phyloP scores from a whole-genome alignment of 768 basidiomycete genomes.

The Rhizopogon roseolus region DNA sequence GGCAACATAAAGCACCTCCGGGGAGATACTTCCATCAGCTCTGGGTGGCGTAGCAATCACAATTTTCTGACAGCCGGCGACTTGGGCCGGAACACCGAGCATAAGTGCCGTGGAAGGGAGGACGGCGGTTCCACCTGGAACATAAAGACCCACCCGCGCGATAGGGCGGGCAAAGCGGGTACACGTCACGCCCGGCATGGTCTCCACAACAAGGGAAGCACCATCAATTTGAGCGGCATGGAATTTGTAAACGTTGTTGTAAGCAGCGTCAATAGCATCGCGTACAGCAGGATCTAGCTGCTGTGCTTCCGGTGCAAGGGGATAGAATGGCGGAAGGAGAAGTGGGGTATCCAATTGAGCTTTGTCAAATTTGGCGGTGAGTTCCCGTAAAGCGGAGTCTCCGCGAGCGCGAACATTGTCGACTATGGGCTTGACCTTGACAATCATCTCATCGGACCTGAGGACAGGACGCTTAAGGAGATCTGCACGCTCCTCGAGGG shows the following conservation, averaged over 20 bases:
- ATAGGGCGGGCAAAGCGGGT: conserved; percentile 95
- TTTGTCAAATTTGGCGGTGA: conserved; percentile 93
- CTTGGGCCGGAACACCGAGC: conserved; percentile 97
- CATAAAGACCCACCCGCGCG: conserved; percentile 91
- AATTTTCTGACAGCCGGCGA: conserved; percentile 89
- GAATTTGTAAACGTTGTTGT: conserved; percentile 87
- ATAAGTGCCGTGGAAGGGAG: conserved; percentile 96
- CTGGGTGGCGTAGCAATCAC: conserved; percentile 96
- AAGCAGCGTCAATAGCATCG: conserved; percentile 84
- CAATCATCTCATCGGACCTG: conserved; percentile 57
- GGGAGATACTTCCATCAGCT: conserved; percentile 86
- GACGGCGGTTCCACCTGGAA: conserved; percentile 95
- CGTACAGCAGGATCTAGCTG: conserved; percentile 58
- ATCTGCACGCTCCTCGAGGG: conserved; percentile 50
- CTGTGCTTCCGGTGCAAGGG: conserved; percentile 45
- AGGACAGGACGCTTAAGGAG: conserved; percentile 88
- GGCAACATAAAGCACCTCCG: conserved; percentile 97
- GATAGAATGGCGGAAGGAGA: conserved; percentile 71
- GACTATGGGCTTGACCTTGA: conserved; percentile 92
- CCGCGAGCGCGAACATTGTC: conserved; percentile 79
- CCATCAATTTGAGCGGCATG: conserved; percentile 83
- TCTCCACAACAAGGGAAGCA: conserved; percentile 77
- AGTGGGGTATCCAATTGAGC: conserved; percentile 65
- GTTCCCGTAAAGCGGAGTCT: conserved; percentile 79
- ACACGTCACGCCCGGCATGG: conserved; percentile 97